Conservation (phyloP, 495 filamentous ascomycete species). For the Venustampulla echinocandica region DNA sequence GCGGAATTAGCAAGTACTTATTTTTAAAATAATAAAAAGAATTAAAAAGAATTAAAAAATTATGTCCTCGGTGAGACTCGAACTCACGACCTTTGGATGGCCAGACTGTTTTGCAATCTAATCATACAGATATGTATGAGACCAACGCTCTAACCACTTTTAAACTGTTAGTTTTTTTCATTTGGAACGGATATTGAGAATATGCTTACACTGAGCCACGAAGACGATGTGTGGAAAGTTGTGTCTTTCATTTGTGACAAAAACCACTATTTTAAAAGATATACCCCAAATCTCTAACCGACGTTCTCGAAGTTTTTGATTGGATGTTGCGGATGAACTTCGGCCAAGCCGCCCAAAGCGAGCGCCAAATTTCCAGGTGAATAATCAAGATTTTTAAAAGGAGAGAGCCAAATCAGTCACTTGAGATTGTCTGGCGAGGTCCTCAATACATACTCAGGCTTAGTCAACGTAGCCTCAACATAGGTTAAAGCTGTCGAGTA, state of each 20-base stretch:
- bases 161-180: not conserved
- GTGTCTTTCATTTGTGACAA: not conserved
- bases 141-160: conserved; percentile 2
- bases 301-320: conserved; percentile 1
- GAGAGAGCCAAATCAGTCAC: no score
- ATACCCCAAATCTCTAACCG: not conserved
- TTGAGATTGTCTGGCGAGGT: no score
- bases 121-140: conserved; percentile 11
- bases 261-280: conserved; percentile 1
- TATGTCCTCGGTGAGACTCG: conserved; percentile 30
- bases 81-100: conserved; percentile 34
- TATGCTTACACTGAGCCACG: conserved; percentile 1
- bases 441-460: no score
- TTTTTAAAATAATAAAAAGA: conserved; percentile 1
- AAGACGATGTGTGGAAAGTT: not conserved
- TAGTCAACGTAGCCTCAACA: no score
- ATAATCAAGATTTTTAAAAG: no score
- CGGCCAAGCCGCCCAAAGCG: not conserved
- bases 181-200: not conserved
- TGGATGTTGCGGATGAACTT: conserved; percentile 1
- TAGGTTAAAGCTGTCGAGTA: no score
- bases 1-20: conserved; percentile 1
- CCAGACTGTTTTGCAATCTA: conserved; percentile 18
- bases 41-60: conserved; percentile 6
- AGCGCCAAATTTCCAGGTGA: no score